A percentile compares a stretch with the other conserved stretches of the same genome.
Evolutionary conservation across 352 stramenopile genomes (phyloP).

Genomic region (Phytophthora syringae): DNA sequence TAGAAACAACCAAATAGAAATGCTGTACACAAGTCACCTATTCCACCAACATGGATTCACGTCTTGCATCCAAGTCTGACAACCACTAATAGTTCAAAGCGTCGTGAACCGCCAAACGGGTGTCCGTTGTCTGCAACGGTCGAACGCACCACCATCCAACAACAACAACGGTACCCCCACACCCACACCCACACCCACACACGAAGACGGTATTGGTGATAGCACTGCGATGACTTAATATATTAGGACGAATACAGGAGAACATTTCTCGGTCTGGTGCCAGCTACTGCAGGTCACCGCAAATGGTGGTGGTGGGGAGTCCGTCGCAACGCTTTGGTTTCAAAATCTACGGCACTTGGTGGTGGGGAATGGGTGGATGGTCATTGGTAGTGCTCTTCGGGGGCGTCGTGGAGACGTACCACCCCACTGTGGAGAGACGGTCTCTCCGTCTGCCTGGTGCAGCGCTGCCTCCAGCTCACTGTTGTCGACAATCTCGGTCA

Average conservation of each 20-base stretch:
- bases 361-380: neutral
- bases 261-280: conserved; percentile 15
- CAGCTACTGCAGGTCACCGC: conserved; percentile 13
- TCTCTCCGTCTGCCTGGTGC: conserved; percentile 48
- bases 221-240: conserved; percentile 30
- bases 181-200: too few relatives aligned
- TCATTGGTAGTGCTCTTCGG: conserved; percentile 72
- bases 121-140: too few relatives aligned
- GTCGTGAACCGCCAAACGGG: too few relatives aligned
- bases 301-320: conserved; percentile 7
- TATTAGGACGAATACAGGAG: conserved; percentile 35
- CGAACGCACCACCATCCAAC: too few relatives aligned
- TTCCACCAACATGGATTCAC: too few relatives aligned
- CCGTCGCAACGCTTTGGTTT: conserved; percentile 24
- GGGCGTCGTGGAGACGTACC: conserved; percentile 84
- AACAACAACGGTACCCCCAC: too few relatives aligned
- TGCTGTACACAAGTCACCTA: conserved; percentile 18
- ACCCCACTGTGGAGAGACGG: conserved; percentile 78
- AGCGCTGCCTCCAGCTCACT: conserved; percentile 23
- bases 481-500: conserved; percentile 17
- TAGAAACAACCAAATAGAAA: conserved; percentile 25
- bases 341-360: conserved; percentile 38
- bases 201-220: conserved; percentile 1
- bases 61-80: too few relatives aligned
- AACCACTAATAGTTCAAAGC: too few relatives aligned